Evolutionary conservation across 2,329 filamentous ascomycete genomes (phyloP).

Genomic region (Fusarium sp.): DNA sequence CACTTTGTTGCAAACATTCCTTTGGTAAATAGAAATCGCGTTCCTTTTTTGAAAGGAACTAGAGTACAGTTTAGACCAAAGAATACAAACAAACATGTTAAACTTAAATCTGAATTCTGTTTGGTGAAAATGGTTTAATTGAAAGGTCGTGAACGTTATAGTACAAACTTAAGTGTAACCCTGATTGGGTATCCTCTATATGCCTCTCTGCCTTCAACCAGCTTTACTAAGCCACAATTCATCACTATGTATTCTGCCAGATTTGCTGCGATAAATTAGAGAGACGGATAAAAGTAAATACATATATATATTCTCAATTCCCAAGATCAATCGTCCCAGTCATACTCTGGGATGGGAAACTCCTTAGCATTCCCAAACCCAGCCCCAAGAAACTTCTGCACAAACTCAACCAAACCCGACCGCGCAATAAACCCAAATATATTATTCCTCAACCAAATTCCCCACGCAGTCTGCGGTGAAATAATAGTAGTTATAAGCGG

Average conservation of each 20-base stretch:
- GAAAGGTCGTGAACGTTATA: background rate
- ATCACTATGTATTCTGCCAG: background rate
- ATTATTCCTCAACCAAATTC: constrained; percentile 57
- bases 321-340: constrained; percentile 13
- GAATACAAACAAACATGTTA: background rate
- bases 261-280: background rate
- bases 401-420: constrained; percentile 49
- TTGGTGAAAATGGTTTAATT: fast-evolving
- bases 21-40: background rate
- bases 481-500: constrained; percentile 51
- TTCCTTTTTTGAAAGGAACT: background rate
- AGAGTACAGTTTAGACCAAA: constrained; percentile 2
- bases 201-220: no score
- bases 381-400: constrained; percentile 42
- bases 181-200: no score
- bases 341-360: constrained; percentile 54
- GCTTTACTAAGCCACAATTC: background rate
- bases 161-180: no score
- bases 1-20: background rate
- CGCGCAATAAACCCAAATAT: constrained; percentile 55
- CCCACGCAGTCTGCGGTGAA: constrained; percentile 59
- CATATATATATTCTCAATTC: no score
- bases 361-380: constrained; percentile 40
- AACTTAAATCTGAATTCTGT: background rate
- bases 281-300: no score